Conservation (phyloP, 2,329 filamentous ascomycete species). For the Drechslerella stenobrocha region DNA sequence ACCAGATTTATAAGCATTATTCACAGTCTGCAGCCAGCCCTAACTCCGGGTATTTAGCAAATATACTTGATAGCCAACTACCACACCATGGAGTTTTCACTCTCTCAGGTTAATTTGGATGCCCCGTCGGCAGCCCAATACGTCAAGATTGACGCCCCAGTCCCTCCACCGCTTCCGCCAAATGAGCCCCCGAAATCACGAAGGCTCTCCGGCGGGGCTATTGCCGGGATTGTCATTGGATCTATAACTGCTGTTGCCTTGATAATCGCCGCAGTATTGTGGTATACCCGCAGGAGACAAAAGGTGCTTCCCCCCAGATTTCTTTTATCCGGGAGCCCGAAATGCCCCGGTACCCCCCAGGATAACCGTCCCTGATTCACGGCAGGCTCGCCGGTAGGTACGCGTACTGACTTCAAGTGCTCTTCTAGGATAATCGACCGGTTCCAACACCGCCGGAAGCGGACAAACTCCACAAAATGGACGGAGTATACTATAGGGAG, state of each 20-base stretch:
- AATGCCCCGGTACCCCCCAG: too few relatives aligned
- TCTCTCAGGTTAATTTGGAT: slow-evolving; percentile 33
- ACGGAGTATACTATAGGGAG: slow-evolving; percentile 28
- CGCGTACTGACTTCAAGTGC: too few relatives aligned
- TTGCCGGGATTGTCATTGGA: slow-evolving; percentile 39
- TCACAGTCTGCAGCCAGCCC: too few relatives aligned
- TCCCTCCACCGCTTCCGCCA: slow-evolving; percentile 8
- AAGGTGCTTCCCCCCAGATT: slow-evolving; percentile 19
- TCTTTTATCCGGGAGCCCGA: too few relatives aligned
- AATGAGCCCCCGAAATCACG: slow-evolving; percentile 4
- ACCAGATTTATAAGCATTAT: too few relatives aligned
- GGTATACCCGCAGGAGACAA: slow-evolving; percentile 17
- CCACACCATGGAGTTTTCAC: slow-evolving; percentile 26
- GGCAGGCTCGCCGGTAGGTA: too few relatives aligned
- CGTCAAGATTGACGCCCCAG: slow-evolving; percentile 20
- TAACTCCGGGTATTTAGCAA: slow-evolving; percentile 13
- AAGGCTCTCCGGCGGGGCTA: slow-evolving; percentile 28
- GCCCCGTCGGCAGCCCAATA: slow-evolving; percentile 24
- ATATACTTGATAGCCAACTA: slow-evolving; percentile 43
- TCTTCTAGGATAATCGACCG: slow-evolving; percentile 13
- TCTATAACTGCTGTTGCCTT: slow-evolving; percentile 13
- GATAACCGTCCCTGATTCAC: too few relatives aligned
- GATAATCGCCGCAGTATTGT: slow-evolving; percentile 23
- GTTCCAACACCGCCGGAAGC: slow-evolving; percentile 29
- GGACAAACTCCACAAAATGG: slow-evolving; percentile 21